These are phyloP conservation scores for Aspergillus fumigatus DNA, from an alignment of 2,329 filamentous ascomycete species.

Conservation along the genomic window DNA sequence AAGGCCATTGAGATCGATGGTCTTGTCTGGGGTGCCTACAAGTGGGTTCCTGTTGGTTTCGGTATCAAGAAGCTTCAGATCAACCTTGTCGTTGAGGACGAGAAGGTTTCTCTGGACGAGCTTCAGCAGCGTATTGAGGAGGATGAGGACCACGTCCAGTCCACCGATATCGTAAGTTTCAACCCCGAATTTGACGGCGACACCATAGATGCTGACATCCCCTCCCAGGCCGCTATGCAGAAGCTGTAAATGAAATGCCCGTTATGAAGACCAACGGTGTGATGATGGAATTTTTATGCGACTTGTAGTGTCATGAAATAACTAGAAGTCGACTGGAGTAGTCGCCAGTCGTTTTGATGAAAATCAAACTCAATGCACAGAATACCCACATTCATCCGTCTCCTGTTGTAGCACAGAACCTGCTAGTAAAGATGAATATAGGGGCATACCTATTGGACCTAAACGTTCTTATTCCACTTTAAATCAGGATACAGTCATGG, in stretches of 20 bases:
- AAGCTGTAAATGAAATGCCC: constrained; percentile 64
- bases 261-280: constrained; percentile 30
- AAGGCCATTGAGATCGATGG: constrained; percentile 85
- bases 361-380: constrained; percentile 23
- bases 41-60: constrained; percentile 86
- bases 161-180: constrained; percentile 67
- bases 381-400: constrained; percentile 13
- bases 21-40: constrained; percentile 90
- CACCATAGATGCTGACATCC: constrained; percentile 13
- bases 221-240: constrained; percentile 67
- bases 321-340: constrained; percentile 24
- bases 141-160: constrained; percentile 95
- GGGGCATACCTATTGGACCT: too few relatives aligned
- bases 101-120: constrained; percentile 84
- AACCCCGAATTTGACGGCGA: background rate
- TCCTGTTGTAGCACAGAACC: background rate
- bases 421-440: background rate
- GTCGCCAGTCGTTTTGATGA: constrained; percentile 27
- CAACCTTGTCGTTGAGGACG: constrained; percentile 95
- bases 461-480: too few relatives aligned
- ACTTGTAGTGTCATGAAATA: constrained; percentile 34
- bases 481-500: too few relatives aligned
- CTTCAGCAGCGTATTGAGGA: constrained; percentile 81
- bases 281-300: constrained; percentile 33
- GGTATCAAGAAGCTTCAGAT: constrained; percentile 99